These are phyloP conservation scores for Cyamopsis tetragonoloba DNA, from an alignment of 306 rosid species.

Conservation along the genomic window DNA sequence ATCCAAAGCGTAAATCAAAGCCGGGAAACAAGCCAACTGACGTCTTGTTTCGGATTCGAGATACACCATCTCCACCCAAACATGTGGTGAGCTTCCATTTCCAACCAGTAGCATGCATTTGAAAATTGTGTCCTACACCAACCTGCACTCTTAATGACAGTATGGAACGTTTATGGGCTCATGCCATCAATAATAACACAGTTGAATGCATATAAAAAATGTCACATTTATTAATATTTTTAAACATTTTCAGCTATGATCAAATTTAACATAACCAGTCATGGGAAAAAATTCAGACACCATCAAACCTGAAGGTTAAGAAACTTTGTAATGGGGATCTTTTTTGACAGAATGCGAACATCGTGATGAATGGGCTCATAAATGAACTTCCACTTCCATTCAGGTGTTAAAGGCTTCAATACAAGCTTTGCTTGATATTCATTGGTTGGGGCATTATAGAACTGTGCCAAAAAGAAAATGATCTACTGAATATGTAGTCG, in stretches of 20 bases:
- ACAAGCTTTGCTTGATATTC: slow-evolving; percentile 82
- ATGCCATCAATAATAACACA: background rate
- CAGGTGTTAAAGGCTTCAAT: slow-evolving; percentile 74
- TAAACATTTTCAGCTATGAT: background rate
- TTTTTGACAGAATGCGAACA: slow-evolving; percentile 76
- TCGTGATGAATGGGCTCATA: slow-evolving; percentile 75
- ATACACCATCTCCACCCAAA: slow-evolving; percentile 91
- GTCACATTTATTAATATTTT: background rate
- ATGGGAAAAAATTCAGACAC: background rate
- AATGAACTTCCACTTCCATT: slow-evolving; percentile 77
- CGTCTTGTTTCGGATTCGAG: slow-evolving; percentile 78
- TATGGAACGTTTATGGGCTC: slow-evolving; percentile 5
- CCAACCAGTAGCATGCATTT: slow-evolving; percentile 86
- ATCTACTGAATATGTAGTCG: slow-evolving; percentile 9
- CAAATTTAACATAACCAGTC: slow-evolving; percentile 8
- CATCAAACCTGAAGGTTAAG: slow-evolving; percentile 80
- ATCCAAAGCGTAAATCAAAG: slow-evolving; percentile 81
- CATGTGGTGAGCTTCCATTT: slow-evolving; percentile 95
- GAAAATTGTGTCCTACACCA: slow-evolving; percentile 85
- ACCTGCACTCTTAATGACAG: slow-evolving; percentile 52
- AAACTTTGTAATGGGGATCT: slow-evolving; percentile 79
- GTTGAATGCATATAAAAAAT: background rate
- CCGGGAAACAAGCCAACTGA: slow-evolving; percentile 76
- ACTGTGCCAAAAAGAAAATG: slow-evolving; percentile 42
- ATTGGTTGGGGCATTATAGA: slow-evolving; percentile 84